These are phyloP conservation scores for Fonsecaea nubica DNA, from an alignment of 2,329 filamentous ascomycete species.

Conservation along the genomic window DNA sequence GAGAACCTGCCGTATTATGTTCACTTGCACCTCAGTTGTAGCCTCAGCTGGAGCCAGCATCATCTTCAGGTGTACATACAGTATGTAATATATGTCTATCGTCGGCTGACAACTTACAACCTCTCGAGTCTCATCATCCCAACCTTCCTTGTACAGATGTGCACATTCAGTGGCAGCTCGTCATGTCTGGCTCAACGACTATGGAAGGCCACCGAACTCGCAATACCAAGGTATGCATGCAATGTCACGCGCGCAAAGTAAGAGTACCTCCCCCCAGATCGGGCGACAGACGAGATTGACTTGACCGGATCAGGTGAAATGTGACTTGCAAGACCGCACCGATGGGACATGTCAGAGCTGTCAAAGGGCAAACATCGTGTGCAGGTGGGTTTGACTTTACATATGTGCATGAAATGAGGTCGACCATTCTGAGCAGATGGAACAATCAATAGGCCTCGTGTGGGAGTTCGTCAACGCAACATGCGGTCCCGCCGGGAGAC, in stretches of 20 bases:
- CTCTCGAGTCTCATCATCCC: background rate
- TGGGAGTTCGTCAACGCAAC: slow-evolving; percentile 23
- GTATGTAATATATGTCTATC: no score
- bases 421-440: slow-evolving; percentile 14
- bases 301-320: slow-evolving; percentile 22
- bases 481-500: slow-evolving; percentile 11
- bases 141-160: background rate
- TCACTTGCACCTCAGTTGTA: no score
- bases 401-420: slow-evolving; percentile 5
- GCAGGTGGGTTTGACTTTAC: slow-evolving; percentile 20
- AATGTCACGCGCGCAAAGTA: slow-evolving; percentile 27
- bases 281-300: background rate
- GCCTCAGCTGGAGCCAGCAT: no score
- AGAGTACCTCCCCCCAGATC: background rate
- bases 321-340: slow-evolving; percentile 24
- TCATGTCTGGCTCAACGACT: background rate
- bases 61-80: no score
- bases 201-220: slow-evolving; percentile 13
- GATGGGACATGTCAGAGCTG: slow-evolving; percentile 27
- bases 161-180: background rate
- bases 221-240: slow-evolving; percentile 28
- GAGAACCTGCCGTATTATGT: no score
- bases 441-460: slow-evolving; percentile 18
- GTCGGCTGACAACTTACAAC: background rate
- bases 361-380: slow-evolving; percentile 17